Base-by-base conservation (phyloP, 306 rosid species). In the Sindora glabra region DNA sequence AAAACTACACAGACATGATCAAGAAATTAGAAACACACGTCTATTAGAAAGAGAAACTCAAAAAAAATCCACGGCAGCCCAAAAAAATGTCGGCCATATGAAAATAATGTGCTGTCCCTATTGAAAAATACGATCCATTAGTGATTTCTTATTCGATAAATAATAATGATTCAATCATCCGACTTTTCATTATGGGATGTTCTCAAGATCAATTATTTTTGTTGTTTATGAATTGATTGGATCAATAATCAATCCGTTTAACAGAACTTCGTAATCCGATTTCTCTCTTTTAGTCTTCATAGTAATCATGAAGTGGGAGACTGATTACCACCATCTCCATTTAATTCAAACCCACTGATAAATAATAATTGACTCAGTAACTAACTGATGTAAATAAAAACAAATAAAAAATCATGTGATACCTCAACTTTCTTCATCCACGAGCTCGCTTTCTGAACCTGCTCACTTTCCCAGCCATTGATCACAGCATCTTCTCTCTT, bases 401-500 rank as follows among this genome's bases (percentile, higher is more conserved):
- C 23, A 64, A n/a, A n/a, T n/a, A n/a, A n/a, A n/a, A n/a, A n/a
- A n/a, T n/a, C n/a, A n/a, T n/a, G n/a, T 5, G 16, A 21, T 71
- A 94, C 99, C 97, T 94, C 97, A 29, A 89, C 51, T 78, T 86
- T 94, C 68, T 84, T 94, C 97, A 94, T 86, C 87, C 89, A 86
- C 0, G 95, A 72, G 15, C 86, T 30, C 3, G 99, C 85, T 62
- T 84, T 94, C 54, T 89, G 94, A 58, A 86, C 87, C 44, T 89
- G 90, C 61, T 86, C 94, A 50, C 74, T 79, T 66, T 94, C 95
- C 90, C 90, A 82, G 0, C 95, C 95, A 37, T 79, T 69, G 62
- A 94, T 78, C 0, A 89, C 70, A n/a, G 95, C 97, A 16, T 86
- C 97, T 30, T 94, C 97, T 47, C 97, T 84, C 83, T 94, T 94